Percentiles rank a stretch among this genome's conserved stretches.
Evolutionary conservation across 108 stramenopile species (phyloP).

Genomic region (Skeletonema costatum): DNA sequence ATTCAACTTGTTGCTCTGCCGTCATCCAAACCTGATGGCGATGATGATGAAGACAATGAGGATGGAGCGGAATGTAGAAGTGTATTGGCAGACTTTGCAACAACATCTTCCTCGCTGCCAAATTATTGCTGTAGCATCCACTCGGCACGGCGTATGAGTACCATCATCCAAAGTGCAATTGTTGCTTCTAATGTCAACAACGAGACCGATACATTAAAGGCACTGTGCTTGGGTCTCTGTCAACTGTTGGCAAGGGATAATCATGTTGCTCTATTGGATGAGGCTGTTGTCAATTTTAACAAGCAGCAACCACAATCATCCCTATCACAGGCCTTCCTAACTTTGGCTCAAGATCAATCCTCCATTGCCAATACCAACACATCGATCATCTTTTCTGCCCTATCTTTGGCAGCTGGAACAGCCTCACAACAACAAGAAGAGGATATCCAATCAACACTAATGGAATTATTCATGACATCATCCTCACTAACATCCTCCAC

Average conservation of each 20-base stretch:
- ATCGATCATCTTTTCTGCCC: conserved; percentile 11
- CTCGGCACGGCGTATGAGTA: background rate
- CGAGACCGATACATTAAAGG: conserved; percentile 1
- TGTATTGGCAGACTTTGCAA: background rate
- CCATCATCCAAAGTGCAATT: background rate
- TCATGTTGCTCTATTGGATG: background rate
- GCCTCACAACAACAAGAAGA: background rate
- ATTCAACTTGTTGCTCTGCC: background rate
- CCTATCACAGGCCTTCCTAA: conserved; percentile 2
- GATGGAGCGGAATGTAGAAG: background rate
- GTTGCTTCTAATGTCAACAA: background rate
- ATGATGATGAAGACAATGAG: background rate
- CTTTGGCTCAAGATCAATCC: conserved; percentile 1
- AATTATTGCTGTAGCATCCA: background rate
- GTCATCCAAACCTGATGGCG: background rate
- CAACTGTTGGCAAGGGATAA: conserved; percentile 6
- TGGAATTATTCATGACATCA: conserved; percentile 4
- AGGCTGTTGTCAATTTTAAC: background rate
- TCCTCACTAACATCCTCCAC: background rate
- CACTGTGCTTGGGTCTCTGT: conserved; percentile 26
- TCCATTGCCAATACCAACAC: background rate
- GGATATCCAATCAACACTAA: background rate
- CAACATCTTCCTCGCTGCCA: background rate
- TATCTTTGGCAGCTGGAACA: conserved; percentile 24
- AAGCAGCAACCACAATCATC: background rate